Evolutionary conservation across 169 alveolate genomes (phyloP), one percentile per base, ranked within the genome.

Genomic region (Plasmodium vivax): DNA sequence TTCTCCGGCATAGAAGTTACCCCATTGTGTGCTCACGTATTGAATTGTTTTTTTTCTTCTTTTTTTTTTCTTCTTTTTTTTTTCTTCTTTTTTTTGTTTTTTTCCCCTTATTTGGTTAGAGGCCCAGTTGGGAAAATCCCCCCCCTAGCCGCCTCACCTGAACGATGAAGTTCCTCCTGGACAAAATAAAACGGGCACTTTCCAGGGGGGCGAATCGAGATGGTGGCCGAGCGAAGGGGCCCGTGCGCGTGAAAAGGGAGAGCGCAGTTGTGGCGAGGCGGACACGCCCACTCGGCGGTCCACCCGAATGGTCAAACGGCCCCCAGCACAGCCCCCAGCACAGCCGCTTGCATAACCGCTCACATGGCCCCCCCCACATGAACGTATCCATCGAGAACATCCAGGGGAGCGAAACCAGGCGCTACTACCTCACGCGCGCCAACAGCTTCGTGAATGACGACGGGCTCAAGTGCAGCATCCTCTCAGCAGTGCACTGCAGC

Each of bases 381-480:
- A 45, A 84, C 1, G 16, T 84, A 1, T 43, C 51, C 14, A 41
- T 84, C 36, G 9, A 84, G n/a, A 84, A 84, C 36, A 38, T 71
- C 51, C 74, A 84, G 32, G 43, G 43, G 47, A 74, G 75, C 10
- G 84, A 72, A 47, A 73, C 75, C 3, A 84, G 93, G 45, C 74
- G 82, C 30, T 84, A 16, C 41, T 84, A 84, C 19, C 34, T 84
- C 56, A 84, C 56, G 12, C 73, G 77, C 9, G 34, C 56, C 12
- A 84, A 84, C 45, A 71, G 38, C 16, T 72, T 84, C 77, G 58
- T 84, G 1, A 84, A 84, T 84, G 32, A n/a, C 10, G 93, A 84
- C 73, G 93, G 93, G 56, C 54, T 84, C 8, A 51, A 84, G 23
- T 72, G 93, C 58, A 84, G 54, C 32, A 84, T 84, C 32, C 27